Evolutionary conservation across 2,329 filamentous ascomycete species (phyloP), one percentile per base, ranked within the genome.

Genomic region (Dactylellina cionopaga): DNA sequence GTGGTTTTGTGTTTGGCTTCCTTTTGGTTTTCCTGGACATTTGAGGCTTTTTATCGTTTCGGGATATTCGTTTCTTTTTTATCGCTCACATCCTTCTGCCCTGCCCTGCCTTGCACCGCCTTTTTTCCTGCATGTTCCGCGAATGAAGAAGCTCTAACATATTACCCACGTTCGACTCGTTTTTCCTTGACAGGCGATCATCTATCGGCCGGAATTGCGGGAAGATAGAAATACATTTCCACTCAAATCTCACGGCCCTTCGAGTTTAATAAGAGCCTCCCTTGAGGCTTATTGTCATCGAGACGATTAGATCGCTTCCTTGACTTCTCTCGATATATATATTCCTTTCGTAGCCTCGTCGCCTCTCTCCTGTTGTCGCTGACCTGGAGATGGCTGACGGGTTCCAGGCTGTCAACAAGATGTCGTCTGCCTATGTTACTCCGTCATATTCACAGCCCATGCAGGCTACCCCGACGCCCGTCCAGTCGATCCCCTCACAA

Each of bases 41-140:
- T 71, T 72, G 68, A 72, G 68, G 68, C 68, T 65, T 72, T 64
- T 72, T 7, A 37, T 54, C 43, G 44, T 72, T 72, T 59, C 68
- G 56, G 66, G 58, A 52, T 51, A n/a, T 52, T 37, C 35, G 51
- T 39, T 64, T 56, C 62, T 27, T 55, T 52, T 72, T 72, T 72
- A 59, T 65, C 59, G 59, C 58, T 71, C 68, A 71, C 56, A 43
- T 35, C 11, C 13, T 24, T 15, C 24, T 22, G 54, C 27, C 54
- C 29, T 27, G 31, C 62, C 33, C 33, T 56, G 33, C 62, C 25
- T 24, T 55, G 60, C 46, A 66, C 62, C 51, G 63, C 59, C 59
- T 33, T 31, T 65, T n/a, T n/a, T n/a, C n/a, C 68, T 72, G 68
- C 68, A 72, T 44, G 64, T 22, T 63, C 66, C 44, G 51, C 59